Percentiles rank a stretch among this genome's conserved stretches.
These are phyloP conservation scores for Epichloe gansuensis DNA, from an alignment of 2,329 filamentous ascomycete species.

Conservation along the genomic window DNA sequence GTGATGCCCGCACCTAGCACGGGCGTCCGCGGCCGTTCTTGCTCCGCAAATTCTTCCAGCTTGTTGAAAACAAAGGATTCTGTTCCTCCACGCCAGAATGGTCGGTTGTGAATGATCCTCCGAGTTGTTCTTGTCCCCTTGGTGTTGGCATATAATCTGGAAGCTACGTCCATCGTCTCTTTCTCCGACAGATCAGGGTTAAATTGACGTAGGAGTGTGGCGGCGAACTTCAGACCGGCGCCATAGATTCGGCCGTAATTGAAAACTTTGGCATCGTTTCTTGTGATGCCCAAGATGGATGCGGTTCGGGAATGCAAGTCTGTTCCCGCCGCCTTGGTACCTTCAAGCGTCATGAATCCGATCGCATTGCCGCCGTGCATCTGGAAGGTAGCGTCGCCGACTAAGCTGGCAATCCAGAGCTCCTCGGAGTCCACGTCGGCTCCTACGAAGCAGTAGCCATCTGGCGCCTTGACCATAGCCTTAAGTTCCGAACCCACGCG, in stretches of 20 bases:
- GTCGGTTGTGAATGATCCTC: slow-evolving; percentile 55
- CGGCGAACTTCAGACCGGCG: slow-evolving; percentile 89
- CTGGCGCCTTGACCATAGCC: slow-evolving; percentile 86
- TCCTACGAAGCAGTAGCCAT: slow-evolving; percentile 86
- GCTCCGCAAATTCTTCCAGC: slow-evolving; percentile 93
- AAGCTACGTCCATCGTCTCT: slow-evolving; percentile 64
- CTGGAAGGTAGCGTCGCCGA: slow-evolving; percentile 90
- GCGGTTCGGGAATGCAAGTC: slow-evolving; percentile 93
- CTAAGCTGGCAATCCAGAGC: slow-evolving; percentile 91
- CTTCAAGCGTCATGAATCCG: slow-evolving; percentile 97
- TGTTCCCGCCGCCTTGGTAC: slow-evolving; percentile 85
- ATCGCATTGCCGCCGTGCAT: slow-evolving; percentile 94
- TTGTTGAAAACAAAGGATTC: slow-evolving; percentile 98
- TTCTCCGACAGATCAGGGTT: slow-evolving; percentile 73
- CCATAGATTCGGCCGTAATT: slow-evolving; percentile 99
- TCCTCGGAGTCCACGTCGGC: slow-evolving; percentile 97
- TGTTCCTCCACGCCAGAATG: slow-evolving; percentile 93
- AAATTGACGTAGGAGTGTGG: slow-evolving; percentile 83
- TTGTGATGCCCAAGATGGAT: slow-evolving; percentile 79
- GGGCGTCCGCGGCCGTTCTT: slow-evolving; percentile 79
- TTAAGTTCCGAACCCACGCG: slow-evolving; percentile 94
- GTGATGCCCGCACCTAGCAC: slow-evolving; percentile 93
- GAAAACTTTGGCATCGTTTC: slow-evolving; percentile 94
- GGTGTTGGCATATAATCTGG: slow-evolving; percentile 73
- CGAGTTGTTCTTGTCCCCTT: slow-evolving; percentile 80